Base-by-base conservation (phyloP, 2,329 filamentous ascomycete genomes). In the Cercospora janseana region DNA sequence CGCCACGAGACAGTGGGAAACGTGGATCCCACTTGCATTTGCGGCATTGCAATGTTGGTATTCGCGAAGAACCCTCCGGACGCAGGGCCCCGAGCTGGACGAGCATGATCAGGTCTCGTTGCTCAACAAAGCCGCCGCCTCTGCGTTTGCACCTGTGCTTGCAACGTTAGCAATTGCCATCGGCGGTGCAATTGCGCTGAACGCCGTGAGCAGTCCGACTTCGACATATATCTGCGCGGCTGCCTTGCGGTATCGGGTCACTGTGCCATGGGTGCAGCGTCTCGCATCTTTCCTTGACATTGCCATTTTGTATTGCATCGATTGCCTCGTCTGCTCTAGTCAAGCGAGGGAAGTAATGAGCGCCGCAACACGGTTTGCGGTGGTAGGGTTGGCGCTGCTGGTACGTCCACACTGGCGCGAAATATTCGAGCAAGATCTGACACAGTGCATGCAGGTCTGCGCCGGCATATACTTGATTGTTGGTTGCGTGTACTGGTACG, bases 141-240 rank as follows among this genome's bases (percentile, higher is more conserved):
- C 24, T 4, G 66, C 64, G 7, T 66, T 66, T 26, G 63, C 69
- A 47, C 72, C 70, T 50, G 31, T 76, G 1, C 58, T 72, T 15
- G 62, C 72, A 0, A 65, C 72, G 1, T 52, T 63, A 4, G 52
- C 74, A 6, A 54, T 77, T 4, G 64, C 67, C 23, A 34, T 70
- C 6, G 70, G 72, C 6, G 70, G 71, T 4, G 60, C 71, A 31
- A 46, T 72, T 24, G 65, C 67, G 4, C 58, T 68, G 10, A 62
- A 63, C 1, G 63, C 73, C 12, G 62, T 67, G 6, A 52, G 60
- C 29, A 69, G 65, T 35, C 70, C 66, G 12, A 59, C 63, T 31
- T 76, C 75, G 12, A 77, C 75, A 3, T 75, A 75, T 50, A 75
- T 79, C 16, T 80, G 77, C 57, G 70, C 75, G 2, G 62, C 70